These are phyloP conservation scores for Dictyostelium brefeldianum DNA, from an alignment of 78 protist genomes.

Conservation along the genomic window DNA sequence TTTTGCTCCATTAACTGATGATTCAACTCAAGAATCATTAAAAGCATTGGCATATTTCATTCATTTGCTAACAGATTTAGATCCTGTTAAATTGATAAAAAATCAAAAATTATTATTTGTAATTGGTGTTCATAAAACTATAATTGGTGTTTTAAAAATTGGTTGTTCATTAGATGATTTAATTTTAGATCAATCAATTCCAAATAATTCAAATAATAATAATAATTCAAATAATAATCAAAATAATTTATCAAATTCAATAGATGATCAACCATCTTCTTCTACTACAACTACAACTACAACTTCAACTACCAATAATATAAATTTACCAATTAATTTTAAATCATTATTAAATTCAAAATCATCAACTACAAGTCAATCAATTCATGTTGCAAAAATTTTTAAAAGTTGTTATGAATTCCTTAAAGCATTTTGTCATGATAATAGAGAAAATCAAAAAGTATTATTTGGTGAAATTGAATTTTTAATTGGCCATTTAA, in stretches of 20 bases:
- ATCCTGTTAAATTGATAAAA: conserved; percentile 18
- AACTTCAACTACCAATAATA: neutral
- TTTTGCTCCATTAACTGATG: conserved; percentile 34
- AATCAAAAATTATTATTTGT: conserved; percentile 40
- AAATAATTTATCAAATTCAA: neutral
- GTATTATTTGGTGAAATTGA: conserved; percentile 58
- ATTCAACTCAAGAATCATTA: conserved; percentile 42
- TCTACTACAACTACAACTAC: neutral
- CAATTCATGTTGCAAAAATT: conserved; percentile 43
- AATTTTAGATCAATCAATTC: neutral
- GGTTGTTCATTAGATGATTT: conserved; percentile 68
- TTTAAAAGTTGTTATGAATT: conserved; percentile 73
- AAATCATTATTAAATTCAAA: conserved; percentile 15
- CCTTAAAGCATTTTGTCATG: conserved; percentile 25
- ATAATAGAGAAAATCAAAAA: conserved; percentile 43
- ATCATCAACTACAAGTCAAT: neutral
- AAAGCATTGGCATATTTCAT: conserved; percentile 31
- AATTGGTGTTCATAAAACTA: conserved; percentile 35
- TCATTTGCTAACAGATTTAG: conserved; percentile 12
- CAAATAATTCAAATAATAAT: neutral
- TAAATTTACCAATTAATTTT: neutral
- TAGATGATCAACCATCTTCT: neutral
- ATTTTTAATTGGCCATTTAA: conserved; percentile 66
- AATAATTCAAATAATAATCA: no score
- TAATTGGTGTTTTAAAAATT: conserved; percentile 49